Evolutionary conservation across 768 basidiomycete genomes (phyloP).

Genomic region (Crucibulum laeve): DNA sequence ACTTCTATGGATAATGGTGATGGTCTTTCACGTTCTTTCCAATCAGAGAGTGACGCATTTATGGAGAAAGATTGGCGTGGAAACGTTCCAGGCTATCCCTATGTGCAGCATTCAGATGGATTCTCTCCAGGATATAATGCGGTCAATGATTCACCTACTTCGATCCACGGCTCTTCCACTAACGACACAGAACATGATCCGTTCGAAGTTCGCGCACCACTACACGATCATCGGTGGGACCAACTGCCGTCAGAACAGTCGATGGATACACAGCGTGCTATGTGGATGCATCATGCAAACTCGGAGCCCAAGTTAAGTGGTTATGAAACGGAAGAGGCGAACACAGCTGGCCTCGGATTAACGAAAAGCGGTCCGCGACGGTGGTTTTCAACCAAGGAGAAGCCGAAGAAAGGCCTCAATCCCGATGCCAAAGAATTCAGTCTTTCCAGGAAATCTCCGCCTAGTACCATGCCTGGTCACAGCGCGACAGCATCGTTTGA

Average conservation of each 20-base stretch:
- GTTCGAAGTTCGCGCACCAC: slow-evolving; percentile 38
- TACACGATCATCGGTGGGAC: slow-evolving; percentile 20
- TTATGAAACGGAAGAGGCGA: slow-evolving; percentile 5
- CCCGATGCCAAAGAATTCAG: slow-evolving; percentile 85
- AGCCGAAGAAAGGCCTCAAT: slow-evolving; percentile 67
- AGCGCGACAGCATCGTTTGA: slow-evolving; percentile 34
- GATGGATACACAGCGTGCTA: slow-evolving; percentile 24
- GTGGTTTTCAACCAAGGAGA: slow-evolving; percentile 46
- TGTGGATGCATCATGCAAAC: slow-evolving; percentile 24
- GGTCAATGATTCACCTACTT: slow-evolving; percentile 37
- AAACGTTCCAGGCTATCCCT: not conserved
- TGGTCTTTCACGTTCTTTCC: slow-evolving; percentile 40
- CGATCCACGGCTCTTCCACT: slow-evolving; percentile 24
- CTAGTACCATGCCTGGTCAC: slow-evolving; percentile 11
- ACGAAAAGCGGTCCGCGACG: slow-evolving; percentile 27
- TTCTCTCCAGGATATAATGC: slow-evolving; percentile 10
- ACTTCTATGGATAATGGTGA: slow-evolving; percentile 44
- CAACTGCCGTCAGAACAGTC: slow-evolving; percentile 14
- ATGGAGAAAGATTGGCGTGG: slow-evolving; percentile 50
- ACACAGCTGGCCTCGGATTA: not conserved
- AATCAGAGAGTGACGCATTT: slow-evolving; percentile 48
- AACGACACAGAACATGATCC: slow-evolving; percentile 37
- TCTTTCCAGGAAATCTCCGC: slow-evolving; percentile 31
- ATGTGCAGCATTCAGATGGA: slow-evolving; percentile 5
- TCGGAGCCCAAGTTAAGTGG: slow-evolving; percentile 26